Percentiles rank a stretch among this genome's conserved stretches.
Conservation (phyloP, 495 filamentous ascomycete species). For the Aspergillus nanangensis region DNA sequence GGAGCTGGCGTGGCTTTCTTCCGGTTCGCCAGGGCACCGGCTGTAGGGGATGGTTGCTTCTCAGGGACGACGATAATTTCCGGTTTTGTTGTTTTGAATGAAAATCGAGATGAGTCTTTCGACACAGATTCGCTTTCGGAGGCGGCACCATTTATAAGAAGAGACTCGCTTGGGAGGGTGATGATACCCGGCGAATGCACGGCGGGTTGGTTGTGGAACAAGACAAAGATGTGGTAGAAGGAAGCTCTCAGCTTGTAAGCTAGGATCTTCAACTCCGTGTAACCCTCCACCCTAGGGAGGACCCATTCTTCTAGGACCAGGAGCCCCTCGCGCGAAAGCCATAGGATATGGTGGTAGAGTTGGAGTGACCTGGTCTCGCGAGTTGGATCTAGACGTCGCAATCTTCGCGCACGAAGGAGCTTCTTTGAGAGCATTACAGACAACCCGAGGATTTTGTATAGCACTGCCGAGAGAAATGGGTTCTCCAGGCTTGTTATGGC, state of each 20-base stretch:
- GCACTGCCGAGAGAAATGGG: slow-evolving; percentile 68
- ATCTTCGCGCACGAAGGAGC: slow-evolving; percentile 74
- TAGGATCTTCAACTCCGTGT: slow-evolving; percentile 77
- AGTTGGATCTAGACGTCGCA: slow-evolving; percentile 77
- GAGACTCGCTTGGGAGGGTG: slow-evolving; percentile 23
- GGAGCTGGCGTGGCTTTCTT: slow-evolving; percentile 28
- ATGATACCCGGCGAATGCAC: slow-evolving; percentile 43
- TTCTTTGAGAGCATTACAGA: slow-evolving; percentile 85
- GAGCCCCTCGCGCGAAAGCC: slow-evolving; percentile 89
- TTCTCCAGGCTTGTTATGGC: slow-evolving; percentile 66
- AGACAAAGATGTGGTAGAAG: slow-evolving; percentile 94
- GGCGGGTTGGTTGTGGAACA: slow-evolving; percentile 81
- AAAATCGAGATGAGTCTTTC: slow-evolving; percentile 18
- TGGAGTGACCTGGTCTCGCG: slow-evolving; percentile 77
- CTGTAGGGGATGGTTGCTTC: background rate
- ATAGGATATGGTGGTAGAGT: slow-evolving; percentile 86
- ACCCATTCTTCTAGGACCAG: slow-evolving; percentile 82
- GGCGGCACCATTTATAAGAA: slow-evolving; percentile 13
- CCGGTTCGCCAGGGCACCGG: slow-evolving; percentile 7
- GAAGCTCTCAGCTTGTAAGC: slow-evolving; percentile 87
- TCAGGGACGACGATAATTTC: slow-evolving; percentile 11
- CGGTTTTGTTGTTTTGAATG: slow-evolving; percentile 14
- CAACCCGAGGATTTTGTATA: slow-evolving; percentile 88
- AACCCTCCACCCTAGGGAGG: slow-evolving; percentile 67
- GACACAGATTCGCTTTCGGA: slow-evolving; percentile 25